Percentiles rank a stretch among this genome's conserved stretches.
Conservation (phyloP, 495 filamentous ascomycete genomes). For the Podospora anserina region DNA sequence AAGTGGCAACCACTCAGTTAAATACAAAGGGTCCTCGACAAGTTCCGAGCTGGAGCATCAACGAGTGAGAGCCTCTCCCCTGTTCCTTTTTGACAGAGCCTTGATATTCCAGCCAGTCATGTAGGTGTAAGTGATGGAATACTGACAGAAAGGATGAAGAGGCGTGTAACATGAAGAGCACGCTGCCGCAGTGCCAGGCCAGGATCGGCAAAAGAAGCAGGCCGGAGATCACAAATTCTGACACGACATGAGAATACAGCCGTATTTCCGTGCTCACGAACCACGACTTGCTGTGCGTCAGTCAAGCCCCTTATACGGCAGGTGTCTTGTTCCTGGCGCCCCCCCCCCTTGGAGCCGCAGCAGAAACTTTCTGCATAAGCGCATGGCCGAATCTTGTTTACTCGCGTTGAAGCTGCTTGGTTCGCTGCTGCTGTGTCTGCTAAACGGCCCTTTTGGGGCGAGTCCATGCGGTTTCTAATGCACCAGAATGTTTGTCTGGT, state of each 20-base stretch:
- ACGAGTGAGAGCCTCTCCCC: not conserved
- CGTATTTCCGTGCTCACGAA: not conserved
- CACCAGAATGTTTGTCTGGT: not conserved
- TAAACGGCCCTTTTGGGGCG: constrained; percentile 14
- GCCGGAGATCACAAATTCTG: not conserved
- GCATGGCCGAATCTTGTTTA: constrained; percentile 20
- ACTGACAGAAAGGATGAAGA: not conserved
- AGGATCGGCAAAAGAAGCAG: not conserved
- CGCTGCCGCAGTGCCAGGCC: not conserved
- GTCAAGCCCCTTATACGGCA: not conserved
- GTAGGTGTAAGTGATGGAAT: not conserved
- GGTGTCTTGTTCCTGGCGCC: not conserved
- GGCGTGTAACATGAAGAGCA: not conserved
- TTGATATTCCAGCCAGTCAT: not conserved
- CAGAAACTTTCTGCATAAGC: constrained; percentile 5
- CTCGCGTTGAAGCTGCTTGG: constrained; percentile 6
- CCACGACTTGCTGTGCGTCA: not conserved
- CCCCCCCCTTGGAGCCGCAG: not conserved
- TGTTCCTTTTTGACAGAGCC: not conserved
- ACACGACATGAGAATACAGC: not conserved
- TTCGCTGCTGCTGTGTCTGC: constrained; percentile 5
- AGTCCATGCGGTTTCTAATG: not conserved
- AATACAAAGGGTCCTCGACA: not conserved
- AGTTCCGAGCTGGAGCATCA: not conserved
- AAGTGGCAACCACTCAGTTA: not conserved